Conservation (phyloP, 495 filamentous ascomycete species). For the Pseudevernia furfuracea region DNA sequence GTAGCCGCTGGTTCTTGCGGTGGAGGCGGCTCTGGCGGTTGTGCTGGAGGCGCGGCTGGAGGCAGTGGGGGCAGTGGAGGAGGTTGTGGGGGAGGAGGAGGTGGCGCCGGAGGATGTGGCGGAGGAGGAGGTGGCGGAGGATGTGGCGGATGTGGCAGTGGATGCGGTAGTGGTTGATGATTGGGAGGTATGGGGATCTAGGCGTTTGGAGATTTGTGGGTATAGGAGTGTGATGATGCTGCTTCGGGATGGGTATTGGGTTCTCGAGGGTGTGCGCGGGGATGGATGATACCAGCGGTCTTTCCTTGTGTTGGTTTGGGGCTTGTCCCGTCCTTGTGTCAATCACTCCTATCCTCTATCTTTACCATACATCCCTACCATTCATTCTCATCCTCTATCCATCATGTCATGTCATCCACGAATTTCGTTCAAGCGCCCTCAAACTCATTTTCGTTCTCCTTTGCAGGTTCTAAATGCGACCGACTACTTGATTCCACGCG, state of each 20-base stretch:
- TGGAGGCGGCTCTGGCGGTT: constrained; percentile 36
- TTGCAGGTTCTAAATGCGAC: too few relatives aligned
- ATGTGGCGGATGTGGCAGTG: not conserved
- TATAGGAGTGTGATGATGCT: too few relatives aligned
- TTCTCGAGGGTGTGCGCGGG: too few relatives aligned
- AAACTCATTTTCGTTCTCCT: too few relatives aligned
- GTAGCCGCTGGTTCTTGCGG: constrained; percentile 49
- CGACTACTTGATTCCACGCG: too few relatives aligned
- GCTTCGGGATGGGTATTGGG: too few relatives aligned
- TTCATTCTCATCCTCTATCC: too few relatives aligned
- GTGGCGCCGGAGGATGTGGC: constrained; percentile 27
- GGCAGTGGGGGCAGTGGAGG: constrained; percentile 34
- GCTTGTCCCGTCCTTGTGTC: not conserved
- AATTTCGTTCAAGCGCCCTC: too few relatives aligned
- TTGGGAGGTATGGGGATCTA: not conserved
- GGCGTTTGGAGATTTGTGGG: too few relatives aligned
- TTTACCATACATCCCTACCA: too few relatives aligned
- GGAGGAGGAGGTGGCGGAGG: constrained; percentile 2
- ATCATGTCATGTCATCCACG: too few relatives aligned
- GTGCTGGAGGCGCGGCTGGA: constrained; percentile 37
- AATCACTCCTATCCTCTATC: too few relatives aligned
- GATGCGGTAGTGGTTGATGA: not conserved
- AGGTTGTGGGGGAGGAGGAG: constrained; percentile 36
- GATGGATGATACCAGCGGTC: not conserved
- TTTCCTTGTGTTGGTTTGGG: not conserved